phyloP scores from a whole-genome alignment of 495 filamentous ascomycete species.

The Hyaloscypha hepaticicola region DNA sequence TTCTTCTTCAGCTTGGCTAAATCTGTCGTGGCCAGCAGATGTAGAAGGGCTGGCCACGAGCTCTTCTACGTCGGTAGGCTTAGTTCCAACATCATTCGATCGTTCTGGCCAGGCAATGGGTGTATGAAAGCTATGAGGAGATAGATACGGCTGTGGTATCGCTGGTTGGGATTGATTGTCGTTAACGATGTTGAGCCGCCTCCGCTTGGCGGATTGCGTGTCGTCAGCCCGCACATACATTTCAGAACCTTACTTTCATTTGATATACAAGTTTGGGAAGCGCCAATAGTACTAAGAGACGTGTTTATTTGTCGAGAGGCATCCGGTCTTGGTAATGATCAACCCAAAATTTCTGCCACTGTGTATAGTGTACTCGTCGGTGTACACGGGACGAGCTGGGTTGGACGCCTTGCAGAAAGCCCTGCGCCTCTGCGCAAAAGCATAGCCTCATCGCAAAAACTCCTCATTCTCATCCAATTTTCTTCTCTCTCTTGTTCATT shows the following conservation, averaged over 20 bases:
- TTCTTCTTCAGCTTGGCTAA: neutral
- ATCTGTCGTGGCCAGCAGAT: neutral
- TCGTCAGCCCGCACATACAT: neutral
- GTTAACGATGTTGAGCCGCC: neutral
- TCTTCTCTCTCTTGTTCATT: neutral
- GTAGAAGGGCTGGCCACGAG: neutral
- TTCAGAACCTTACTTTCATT: neutral
- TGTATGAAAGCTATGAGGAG: neutral
- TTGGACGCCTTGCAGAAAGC: slow-evolving; percentile 2
- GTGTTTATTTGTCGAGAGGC: neutral
- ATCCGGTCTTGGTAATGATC: neutral
- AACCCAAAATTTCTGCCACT: neutral
- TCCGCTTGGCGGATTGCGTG: neutral
- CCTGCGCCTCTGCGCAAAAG: neutral
- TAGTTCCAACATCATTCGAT: neutral
- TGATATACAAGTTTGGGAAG: neutral
- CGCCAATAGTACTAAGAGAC: neutral
- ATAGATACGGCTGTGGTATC: neutral
- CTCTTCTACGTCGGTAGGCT: neutral
- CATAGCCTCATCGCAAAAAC: neutral
- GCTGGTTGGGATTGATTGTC: neutral
- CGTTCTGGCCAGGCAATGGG: neutral
- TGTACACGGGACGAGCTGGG: neutral
- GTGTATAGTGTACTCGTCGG: neutral
- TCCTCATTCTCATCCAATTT: neutral